These are phyloP conservation scores for Trichoderma hamatum DNA, from an alignment of 2,329 filamentous ascomycete genomes.

Conservation along the genomic window DNA sequence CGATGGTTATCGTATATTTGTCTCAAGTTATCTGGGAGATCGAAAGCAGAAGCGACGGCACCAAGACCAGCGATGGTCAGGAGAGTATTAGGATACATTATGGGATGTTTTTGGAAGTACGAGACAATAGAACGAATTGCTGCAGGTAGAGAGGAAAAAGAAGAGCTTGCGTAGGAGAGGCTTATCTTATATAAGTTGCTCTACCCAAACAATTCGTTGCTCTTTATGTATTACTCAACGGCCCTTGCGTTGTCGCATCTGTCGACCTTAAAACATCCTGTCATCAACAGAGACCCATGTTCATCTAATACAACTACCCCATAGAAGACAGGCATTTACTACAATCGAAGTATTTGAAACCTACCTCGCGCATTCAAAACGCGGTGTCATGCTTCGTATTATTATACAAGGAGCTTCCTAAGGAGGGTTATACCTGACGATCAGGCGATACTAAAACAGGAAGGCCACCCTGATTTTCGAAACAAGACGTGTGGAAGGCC, in stretches of 20 bases:
- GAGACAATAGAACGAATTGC: neutral
- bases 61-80: constrained; percentile 26
- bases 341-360: neutral
- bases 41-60: constrained; percentile 26
- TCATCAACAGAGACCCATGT: neutral
- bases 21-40: constrained; percentile 27
- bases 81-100: constrained; percentile 17
- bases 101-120: neutral
- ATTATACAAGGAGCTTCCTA: neutral
- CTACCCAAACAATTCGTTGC: neutral
- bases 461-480: neutral
- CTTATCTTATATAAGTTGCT: neutral
- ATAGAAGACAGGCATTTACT: neutral
- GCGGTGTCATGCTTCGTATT: neutral
- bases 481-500: neutral
- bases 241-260: neutral
- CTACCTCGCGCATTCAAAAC: neutral
- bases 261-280: neutral
- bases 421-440: neutral
- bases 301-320: neutral
- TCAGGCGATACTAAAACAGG: constrained; percentile 11
- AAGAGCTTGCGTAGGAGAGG: neutral
- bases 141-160: no score
- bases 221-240: neutral
- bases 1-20: constrained; percentile 26